Base-by-base conservation (phyloP, 1,284 basidiomycete species). In the Stygiomarasmius scandens region DNA sequence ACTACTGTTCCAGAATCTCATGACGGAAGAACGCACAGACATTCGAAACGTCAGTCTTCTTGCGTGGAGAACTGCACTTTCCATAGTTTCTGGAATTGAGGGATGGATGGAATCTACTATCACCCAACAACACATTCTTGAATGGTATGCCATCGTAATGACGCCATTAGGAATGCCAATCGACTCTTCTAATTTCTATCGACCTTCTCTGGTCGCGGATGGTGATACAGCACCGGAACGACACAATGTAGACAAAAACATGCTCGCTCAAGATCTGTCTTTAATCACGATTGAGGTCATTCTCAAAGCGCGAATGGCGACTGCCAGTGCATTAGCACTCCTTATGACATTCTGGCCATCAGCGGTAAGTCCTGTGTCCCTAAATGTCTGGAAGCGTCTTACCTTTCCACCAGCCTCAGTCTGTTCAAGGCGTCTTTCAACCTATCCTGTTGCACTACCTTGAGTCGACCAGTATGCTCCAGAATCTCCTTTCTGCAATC, bases 171-270 rank as follows among this genome's bases (percentile, higher is more conserved):
- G 96, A 25, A 79, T 86, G 24, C 81, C 92, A 0, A 83, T 99
- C 63, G 89, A 97, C 65, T 71, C 85, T 0, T 70, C 81, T 0
- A 79, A 82, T 11, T 95, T 99, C 70, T 91, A 89, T 70, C 80
- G 83, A 52, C 85, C 90, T 2, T 74, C 77, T 11, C 70, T 81
- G 20, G 68, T 77, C 25, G 72, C 74, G 36, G 76, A 82, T 55
- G 79, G 79, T 14, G 77, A 75, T 56, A 71, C 69, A 20, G 74
- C 75, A 2, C 74, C 80, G 3, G 89, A 93, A 67, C 82, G 87
- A 32, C 92, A 99, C 70, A 96, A 98, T 66, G 92, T 99, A 25
- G 97, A 99, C 78, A 98, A 95, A 78, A 92, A 92, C 58, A 96
- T 99, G 86, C 80, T 98, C 49, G 82, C 86, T 0, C 96, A 98